Percentiles rank a stretch among this genome's conserved stretches.
Conservation (phyloP, 495 filamentous ascomycete species). For the Penicillium soppii region DNA sequence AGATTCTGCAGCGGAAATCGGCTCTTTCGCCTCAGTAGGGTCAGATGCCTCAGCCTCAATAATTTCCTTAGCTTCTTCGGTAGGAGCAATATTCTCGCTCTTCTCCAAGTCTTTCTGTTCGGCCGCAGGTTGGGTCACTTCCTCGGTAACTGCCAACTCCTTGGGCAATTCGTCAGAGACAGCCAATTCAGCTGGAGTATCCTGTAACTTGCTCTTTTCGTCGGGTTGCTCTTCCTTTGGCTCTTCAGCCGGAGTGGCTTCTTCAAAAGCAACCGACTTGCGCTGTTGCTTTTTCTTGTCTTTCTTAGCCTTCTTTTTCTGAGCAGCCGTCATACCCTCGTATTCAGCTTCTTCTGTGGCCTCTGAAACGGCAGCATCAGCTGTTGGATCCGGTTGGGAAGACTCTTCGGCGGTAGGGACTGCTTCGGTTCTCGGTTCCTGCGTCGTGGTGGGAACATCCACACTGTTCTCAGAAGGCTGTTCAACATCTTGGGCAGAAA, state of each 20-base stretch:
- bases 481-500: background rate
- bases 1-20: background rate
- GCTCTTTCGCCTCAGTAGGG: slow-evolving; percentile 1
- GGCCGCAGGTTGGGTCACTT: background rate
- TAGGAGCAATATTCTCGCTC: background rate
- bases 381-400: too few species aligned
- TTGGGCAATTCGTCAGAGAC: background rate
- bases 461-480: background rate
- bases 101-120: background rate
- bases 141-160: background rate
- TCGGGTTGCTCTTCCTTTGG: slow-evolving; percentile 6
- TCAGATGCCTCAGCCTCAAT: background rate
- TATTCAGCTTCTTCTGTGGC: too few species aligned
- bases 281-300: slow-evolving; percentile 25
- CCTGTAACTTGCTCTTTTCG: background rate
- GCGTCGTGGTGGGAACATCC: too few species aligned
- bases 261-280: slow-evolving; percentile 22
- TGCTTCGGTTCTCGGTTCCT: background rate
- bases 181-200: background rate
- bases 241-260: slow-evolving; percentile 12
- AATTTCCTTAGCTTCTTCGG: slow-evolving; percentile 2
- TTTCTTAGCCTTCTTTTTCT: slow-evolving; percentile 7
- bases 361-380: background rate
- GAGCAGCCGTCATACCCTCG: slow-evolving; percentile 13
- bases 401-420: background rate